phyloP scores from a whole-genome alignment of 129 eudicot species.

The Arctium minus region DNA sequence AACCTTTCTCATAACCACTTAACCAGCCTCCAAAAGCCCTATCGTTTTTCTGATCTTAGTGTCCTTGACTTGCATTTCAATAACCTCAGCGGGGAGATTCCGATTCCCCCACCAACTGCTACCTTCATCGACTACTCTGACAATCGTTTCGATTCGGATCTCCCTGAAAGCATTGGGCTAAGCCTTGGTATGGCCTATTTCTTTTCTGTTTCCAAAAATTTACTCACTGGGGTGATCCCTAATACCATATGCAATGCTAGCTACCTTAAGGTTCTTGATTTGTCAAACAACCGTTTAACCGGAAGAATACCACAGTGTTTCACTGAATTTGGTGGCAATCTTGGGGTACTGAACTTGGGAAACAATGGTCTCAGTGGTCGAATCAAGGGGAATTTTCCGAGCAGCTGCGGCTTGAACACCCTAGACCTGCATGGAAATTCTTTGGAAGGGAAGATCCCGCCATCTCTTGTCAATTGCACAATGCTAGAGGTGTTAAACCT shows the following conservation, averaged over 20 bases:
- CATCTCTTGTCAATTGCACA: slow-evolving; percentile 38
- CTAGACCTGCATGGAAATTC: slow-evolving; percentile 45
- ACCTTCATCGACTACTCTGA: slow-evolving; percentile 48
- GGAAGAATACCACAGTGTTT: slow-evolving; percentile 56
- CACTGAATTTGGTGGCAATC: slow-evolving; percentile 5
- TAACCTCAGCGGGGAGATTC: slow-evolving; percentile 43
- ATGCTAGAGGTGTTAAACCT: slow-evolving; percentile 55
- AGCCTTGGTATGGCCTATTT: slow-evolving; percentile 13
- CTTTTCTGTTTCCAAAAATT: slow-evolving; percentile 55
- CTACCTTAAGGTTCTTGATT: slow-evolving; percentile 49
- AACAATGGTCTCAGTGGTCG: slow-evolving; percentile 34
- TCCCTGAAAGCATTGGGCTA: slow-evolving; percentile 34
- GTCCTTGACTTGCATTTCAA: slow-evolving; percentile 64
- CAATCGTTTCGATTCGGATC: slow-evolving; percentile 46
- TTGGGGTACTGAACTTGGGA: slow-evolving; percentile 47
- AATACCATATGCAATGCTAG: slow-evolving; percentile 36
- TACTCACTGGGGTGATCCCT: slow-evolving; percentile 48
- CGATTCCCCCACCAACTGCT: slow-evolving; percentile 36
- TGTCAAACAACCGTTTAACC: slow-evolving; percentile 40
- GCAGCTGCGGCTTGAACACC: slow-evolving; percentile 41
- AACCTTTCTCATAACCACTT: slow-evolving; percentile 59
- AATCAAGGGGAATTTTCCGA: slow-evolving; percentile 32
- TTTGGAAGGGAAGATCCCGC: slow-evolving; percentile 46
- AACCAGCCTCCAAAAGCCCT: slow-evolving; percentile 32
- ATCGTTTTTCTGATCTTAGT: not conserved